Conservation (phyloP, 176 grass and related monocot species). For the Musa acuminata region DNA sequence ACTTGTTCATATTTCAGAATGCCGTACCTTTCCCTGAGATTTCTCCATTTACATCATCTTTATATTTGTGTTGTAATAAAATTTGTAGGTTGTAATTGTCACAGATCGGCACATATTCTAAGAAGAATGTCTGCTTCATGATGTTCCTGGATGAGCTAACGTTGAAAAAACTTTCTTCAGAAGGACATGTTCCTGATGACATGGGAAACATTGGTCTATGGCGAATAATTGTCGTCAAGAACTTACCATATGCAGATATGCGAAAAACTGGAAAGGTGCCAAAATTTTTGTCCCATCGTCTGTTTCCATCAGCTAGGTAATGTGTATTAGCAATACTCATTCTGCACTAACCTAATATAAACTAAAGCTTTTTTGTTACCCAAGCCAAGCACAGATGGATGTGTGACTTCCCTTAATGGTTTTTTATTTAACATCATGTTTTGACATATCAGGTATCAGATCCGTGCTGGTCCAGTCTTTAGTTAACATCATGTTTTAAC, state of each 20-base stretch:
- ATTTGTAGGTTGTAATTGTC: conserved; percentile 33
- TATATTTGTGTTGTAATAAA: conserved; percentile 20
- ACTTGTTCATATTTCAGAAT: neutral
- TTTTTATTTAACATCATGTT: no score
- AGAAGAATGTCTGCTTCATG: conserved; percentile 88
- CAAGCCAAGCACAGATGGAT: neutral
- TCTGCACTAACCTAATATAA: neutral
- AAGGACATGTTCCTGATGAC: conserved; percentile 58
- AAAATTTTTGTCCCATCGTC: conserved; percentile 73
- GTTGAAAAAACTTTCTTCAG: conserved; percentile 63
- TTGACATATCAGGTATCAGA: no score
- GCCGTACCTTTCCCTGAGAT: neutral
- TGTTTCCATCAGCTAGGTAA: conserved; percentile 82
- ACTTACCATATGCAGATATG: conserved; percentile 70
- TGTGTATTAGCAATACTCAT: conserved; percentile 1
- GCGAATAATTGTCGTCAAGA: conserved; percentile 69
- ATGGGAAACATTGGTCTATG: conserved; percentile 66
- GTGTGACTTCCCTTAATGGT: no score
- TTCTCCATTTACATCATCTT: neutral
- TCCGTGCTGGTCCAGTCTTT: no score
- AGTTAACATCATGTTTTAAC: no score
- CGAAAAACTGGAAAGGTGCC: conserved; percentile 79
- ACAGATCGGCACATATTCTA: conserved; percentile 68
- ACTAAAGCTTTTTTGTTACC: neutral
- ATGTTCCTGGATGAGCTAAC: conserved; percentile 94